Percentiles rank a stretch among this genome's conserved stretches.
phyloP scores from a whole-genome alignment of 129 eudicot genomes.

The Smallanthus sonchifolius region DNA sequence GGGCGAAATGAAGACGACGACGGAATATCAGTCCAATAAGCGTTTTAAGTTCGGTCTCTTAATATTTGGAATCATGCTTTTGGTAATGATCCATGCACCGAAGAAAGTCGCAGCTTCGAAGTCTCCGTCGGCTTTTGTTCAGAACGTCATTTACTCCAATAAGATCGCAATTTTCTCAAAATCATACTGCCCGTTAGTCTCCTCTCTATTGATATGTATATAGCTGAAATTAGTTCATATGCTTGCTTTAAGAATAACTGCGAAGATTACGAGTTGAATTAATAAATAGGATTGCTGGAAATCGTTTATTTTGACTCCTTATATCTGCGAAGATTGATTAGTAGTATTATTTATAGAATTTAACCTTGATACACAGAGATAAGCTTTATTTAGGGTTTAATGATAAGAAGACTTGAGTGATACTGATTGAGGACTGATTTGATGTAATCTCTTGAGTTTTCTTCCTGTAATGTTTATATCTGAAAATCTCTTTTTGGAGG shows the following conservation, averaged over 20 bases:
- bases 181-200: constrained; percentile 85
- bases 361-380: neutral
- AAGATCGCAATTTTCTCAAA: constrained; percentile 89
- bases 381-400: neutral
- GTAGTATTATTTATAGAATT: neutral
- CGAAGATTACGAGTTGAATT: neutral
- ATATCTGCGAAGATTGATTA: constrained; percentile 2
- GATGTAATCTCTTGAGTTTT: neutral
- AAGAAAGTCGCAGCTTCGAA: constrained; percentile 50
- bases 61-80: neutral
- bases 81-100: constrained; percentile 33
- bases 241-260: neutral
- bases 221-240: constrained; percentile 2
- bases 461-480: neutral
- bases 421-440: constrained; percentile 3
- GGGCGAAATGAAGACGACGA: constrained; percentile 20
- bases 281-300: neutral
- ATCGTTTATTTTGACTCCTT: constrained; percentile 1
- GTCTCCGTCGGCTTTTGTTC: constrained; percentile 86
- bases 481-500: neutral
- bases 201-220: neutral
- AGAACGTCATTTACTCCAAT: constrained; percentile 78
- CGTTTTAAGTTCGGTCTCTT: neutral
- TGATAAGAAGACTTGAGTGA: neutral
- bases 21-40: neutral